Evolutionary conservation across 1,284 basidiomycete species (phyloP), one percentile per base, ranked within the genome.

Genomic region (Prillingera fragicola): DNA sequence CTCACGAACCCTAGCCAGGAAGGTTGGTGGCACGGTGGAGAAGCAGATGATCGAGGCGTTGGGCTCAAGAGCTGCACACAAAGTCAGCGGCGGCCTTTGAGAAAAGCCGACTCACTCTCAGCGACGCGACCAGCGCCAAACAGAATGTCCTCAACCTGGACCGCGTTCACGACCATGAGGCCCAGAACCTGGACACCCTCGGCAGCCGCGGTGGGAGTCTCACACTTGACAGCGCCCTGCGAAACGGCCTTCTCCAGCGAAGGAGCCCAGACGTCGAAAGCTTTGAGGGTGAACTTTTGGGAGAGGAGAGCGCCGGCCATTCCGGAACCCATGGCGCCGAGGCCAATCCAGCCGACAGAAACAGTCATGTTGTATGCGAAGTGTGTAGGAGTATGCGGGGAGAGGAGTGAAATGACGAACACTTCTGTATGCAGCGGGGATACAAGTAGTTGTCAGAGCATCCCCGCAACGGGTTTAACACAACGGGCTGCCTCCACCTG

Each of bases 11-110:
- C 48, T 46, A 1, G 45, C 41, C 2, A 66, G 51, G 33, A 60
- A 63, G 12, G 56, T 59, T 1, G 71, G 69, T 0, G 69, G 63
- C 18, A 69, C 67, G 3, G 71, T 73, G 0, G 71, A 70, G 50
- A 68, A 70, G 23, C 66, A 60, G 22, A 73, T 60, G 38, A 73
- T 58, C 12, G 53, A 45, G 1, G 70, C 54, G 14, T 58, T 55
- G 13, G 56, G 33, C 13, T 60, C 38, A 8, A 72, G 58, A 7
- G 52, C 65, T 62, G 35, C 12, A n/a, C 18, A n/a, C n/a, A n/a
- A n/a, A n/a, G n/a, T 41, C 19, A 33, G 41, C 32, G 15, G 24
- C 9, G 7, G 21, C 17, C 5, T 17, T 9, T 22, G 12, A 39
- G 41, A 21, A 28, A n/a, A n/a, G n/a, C n/a, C 14, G 14, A 45